These are phyloP conservation scores for Puya raimondii DNA, from an alignment of 176 grass and related monocot genomes.

Conservation along the genomic window DNA sequence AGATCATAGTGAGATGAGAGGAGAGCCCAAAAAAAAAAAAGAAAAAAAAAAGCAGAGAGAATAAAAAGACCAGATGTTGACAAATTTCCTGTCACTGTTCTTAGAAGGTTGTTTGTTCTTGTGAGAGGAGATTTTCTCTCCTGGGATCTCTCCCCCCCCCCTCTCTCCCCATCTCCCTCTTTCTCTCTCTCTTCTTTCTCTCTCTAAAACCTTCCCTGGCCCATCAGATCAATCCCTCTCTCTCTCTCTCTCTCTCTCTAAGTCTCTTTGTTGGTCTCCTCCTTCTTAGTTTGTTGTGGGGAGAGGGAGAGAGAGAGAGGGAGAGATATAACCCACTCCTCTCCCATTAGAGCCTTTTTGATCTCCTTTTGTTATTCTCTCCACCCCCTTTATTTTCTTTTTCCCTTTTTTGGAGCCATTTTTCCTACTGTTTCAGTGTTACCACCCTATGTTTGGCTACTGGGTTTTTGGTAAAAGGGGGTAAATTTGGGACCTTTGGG, in stretches of 20 bases:
- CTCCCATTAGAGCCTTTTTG: neutral
- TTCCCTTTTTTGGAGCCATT: neutral
- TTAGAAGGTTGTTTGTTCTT: conserved; percentile 2
- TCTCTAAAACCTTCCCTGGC: neutral
- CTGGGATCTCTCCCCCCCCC: neutral
- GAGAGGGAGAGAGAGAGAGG: no score
- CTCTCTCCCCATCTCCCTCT: neutral
- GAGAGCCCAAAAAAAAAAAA: no score
- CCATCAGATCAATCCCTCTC: neutral
- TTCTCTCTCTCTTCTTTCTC: neutral
- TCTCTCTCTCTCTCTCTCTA: neutral
- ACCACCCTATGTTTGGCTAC: neutral
- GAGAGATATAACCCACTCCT: neutral
- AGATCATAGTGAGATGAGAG: no score
- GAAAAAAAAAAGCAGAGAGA: neutral
- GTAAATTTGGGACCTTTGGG: neutral
- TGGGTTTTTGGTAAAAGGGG: neutral
- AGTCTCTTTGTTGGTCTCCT: neutral
- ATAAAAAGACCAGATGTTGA: neutral
- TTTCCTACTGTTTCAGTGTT: neutral
- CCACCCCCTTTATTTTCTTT: no score
- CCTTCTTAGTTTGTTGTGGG: neutral
- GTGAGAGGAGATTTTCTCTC: neutral
- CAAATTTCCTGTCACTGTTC: conserved; percentile 2
- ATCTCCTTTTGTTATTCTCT: neutral